Evolutionary conservation across 331 rosid species (phyloP).

Genomic region (Quercus lobata): DNA sequence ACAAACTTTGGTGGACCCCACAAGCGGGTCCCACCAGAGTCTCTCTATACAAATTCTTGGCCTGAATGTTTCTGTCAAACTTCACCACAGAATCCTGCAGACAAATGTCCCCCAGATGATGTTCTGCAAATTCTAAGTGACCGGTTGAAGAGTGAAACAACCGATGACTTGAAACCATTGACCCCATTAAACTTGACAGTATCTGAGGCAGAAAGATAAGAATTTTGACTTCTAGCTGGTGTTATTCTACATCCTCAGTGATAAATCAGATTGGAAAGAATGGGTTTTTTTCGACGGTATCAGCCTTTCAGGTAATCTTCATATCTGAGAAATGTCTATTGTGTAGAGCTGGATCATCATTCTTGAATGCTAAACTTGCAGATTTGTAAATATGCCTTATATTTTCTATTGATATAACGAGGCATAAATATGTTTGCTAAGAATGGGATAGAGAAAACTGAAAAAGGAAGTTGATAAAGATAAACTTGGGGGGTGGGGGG

Average conservation of each 20-base stretch:
- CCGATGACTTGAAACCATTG: slow-evolving; percentile 13
- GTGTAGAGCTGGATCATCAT: not conserved
- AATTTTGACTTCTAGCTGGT: slow-evolving; percentile 18
- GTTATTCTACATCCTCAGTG: slow-evolving; percentile 15
- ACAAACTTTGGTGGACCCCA: slow-evolving; percentile 93
- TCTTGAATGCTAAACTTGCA: not conserved
- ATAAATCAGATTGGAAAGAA: slow-evolving; percentile 24
- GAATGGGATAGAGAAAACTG: not conserved
- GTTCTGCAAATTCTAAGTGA: slow-evolving; percentile 47
- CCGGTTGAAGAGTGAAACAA: slow-evolving; percentile 40
- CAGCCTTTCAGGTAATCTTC: slow-evolving; percentile 12
- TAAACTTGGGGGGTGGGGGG: no score
- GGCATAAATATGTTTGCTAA: not conserved
- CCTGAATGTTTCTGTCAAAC: slow-evolving; percentile 95
- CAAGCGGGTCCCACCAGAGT: slow-evolving; percentile 77
- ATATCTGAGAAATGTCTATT: not conserved
- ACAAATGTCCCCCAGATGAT: slow-evolving; percentile 83
- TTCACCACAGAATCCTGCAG: slow-evolving; percentile 56
- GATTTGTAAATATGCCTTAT: not conserved
- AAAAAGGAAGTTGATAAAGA: not conserved
- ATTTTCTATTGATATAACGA: not conserved
- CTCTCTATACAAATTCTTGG: slow-evolving; percentile 98
- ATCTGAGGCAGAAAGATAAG: slow-evolving; percentile 29
- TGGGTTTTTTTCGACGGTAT: slow-evolving; percentile 1
- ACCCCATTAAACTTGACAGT: slow-evolving; percentile 38